Percentiles rank a stretch among this genome's conserved stretches.
Conservation (phyloP, 768 basidiomycete species). For the Termitomyces sp. region DNA sequence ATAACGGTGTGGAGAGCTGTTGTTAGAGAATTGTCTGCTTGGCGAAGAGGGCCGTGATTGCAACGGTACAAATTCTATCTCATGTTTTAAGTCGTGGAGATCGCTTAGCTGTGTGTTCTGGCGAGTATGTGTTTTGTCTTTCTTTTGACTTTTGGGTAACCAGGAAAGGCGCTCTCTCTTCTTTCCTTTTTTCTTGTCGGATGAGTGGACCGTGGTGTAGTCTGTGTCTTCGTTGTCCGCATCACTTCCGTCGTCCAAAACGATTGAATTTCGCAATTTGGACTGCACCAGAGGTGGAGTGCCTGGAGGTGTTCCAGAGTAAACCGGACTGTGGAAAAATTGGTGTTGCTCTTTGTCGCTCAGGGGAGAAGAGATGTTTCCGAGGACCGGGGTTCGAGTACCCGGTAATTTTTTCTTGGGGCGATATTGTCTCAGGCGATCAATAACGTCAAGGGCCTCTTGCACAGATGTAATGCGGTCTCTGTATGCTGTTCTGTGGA, state of each 20-base stretch:
- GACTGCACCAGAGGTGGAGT: background rate
- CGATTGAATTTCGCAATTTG: conserved; percentile 8
- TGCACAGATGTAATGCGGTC: conserved; percentile 62
- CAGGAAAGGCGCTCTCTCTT: conserved; percentile 13
- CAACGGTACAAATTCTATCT: conserved; percentile 2
- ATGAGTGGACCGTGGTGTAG: background rate
- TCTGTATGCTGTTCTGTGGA: conserved; percentile 72
- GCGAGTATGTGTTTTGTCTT: background rate
- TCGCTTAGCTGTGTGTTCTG: background rate
- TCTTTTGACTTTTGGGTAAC: background rate
- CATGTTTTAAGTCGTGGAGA: background rate
- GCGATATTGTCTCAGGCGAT: conserved; percentile 60
- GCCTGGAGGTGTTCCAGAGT: conserved; percentile 15
- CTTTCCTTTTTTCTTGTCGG: conserved; percentile 11
- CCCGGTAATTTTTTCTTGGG: conserved; percentile 38
- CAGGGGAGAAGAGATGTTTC: conserved; percentile 16
- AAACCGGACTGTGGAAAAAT: conserved; percentile 24
- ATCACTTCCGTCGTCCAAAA: conserved; percentile 7
- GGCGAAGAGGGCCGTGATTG: conserved; percentile 7
- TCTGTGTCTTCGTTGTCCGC: conserved; percentile 16
- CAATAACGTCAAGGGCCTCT: conserved; percentile 51
- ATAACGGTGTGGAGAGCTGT: conserved; percentile 27
- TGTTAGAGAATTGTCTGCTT: conserved; percentile 2
- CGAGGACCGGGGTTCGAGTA: conserved; percentile 40
- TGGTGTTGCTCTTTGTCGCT: conserved; percentile 41